Percentiles rank a stretch among this genome's conserved stretches.
Evolutionary conservation across 2,329 filamentous ascomycete species (phyloP).

Genomic region (Penicillium freii): DNA sequence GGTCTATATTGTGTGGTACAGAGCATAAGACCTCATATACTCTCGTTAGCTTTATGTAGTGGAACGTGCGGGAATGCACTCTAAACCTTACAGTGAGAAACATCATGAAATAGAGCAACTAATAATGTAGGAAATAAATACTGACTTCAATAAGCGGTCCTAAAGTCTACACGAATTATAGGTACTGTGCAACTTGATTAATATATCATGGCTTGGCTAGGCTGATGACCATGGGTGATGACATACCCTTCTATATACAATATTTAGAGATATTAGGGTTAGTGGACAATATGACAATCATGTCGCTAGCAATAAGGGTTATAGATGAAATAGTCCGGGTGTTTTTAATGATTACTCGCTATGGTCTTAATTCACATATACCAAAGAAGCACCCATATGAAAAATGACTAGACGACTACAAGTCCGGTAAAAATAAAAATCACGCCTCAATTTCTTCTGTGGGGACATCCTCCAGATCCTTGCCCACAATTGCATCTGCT

Average conservation of each 20-base stretch:
- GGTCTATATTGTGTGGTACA: neutral
- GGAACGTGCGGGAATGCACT: neutral
- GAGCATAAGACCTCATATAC: neutral
- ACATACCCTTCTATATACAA: neutral
- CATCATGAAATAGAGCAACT: neutral
- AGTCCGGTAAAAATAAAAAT: neutral
- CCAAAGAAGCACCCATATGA: neutral
- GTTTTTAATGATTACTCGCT: neutral
- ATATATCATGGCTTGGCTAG: neutral
- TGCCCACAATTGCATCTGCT: slow-evolving; percentile 75
- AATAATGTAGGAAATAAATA: neutral
- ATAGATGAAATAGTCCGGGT: too few species aligned
- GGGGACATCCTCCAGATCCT: slow-evolving; percentile 71
- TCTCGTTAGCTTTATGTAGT: neutral
- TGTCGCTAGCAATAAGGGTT: neutral
- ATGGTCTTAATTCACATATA: neutral
- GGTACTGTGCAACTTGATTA: neutral
- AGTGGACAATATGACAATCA: neutral
- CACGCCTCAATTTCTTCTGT: slow-evolving; percentile 70
- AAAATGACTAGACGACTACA: neutral
- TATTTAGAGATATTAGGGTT: neutral
- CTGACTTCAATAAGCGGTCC: neutral
- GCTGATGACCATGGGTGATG: too few species aligned
- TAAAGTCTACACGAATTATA: too few species aligned
- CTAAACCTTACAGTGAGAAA: neutral